Base-by-base conservation (phyloP, 306 rosid species). In the Alnus rubra region DNA sequence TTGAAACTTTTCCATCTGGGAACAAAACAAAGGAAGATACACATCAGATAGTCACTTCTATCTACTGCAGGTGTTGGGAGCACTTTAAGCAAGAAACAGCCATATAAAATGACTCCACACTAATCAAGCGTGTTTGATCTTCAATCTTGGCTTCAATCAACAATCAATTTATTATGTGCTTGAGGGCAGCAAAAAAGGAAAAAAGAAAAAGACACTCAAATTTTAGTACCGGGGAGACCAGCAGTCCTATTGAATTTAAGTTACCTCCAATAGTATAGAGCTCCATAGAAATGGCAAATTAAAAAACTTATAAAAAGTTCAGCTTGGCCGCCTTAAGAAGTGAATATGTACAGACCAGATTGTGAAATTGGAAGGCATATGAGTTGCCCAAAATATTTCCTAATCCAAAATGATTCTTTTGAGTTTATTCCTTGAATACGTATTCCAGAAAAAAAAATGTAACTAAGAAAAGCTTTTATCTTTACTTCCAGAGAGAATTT, bases 1-100 rank as follows among this genome's bases (percentile, higher is more conserved):
- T 89, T 95, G 80, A 95, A 88, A 80, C 90, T 87, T 87, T 50
- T 95, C 99, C 99, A 95, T 83, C 98, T 95, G 89, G 54, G 58
- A 87, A 75, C 44, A 48, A 86, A 80, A 69, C 59, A 75, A 76
- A 77, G 45, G 44, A 28, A 71, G 67, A 71, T 69, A 75, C 33
- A 62, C 62, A 69, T 58, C 52, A 82, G 70, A 74, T 81, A 69
- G 10, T 80, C 59, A 44, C 52, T 59, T 48, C 63, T 19, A 52
- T 64, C 56, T 33, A 19, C 7, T 55, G 45, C 14, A 67, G 50
- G 30, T 18, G 30, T 18, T 67, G 9, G 15, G 62, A 13, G 52
- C 42, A 3, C 45, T 70, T 23, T 1, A 19, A 51, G 11, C 14
- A 81, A 23, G 33, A 74, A 53, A 71, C 45, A 14, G 13, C 59